Conservation (phyloP, 2,329 filamentous ascomycete genomes). For the Sphaerulina populicola region DNA sequence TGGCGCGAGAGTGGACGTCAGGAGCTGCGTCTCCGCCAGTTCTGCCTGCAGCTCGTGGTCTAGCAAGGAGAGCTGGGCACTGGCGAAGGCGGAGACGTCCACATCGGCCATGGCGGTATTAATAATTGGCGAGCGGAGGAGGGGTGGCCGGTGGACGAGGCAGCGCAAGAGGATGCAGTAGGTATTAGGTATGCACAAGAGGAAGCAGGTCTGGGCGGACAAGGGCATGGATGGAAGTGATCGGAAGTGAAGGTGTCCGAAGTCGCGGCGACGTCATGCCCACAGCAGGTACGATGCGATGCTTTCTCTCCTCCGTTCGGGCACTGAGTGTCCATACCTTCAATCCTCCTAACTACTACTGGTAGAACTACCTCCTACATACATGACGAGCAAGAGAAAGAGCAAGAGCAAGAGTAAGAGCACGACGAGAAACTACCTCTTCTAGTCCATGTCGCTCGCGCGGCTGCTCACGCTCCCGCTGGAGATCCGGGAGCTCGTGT, state of each 20-base stretch:
- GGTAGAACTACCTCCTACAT: background rate
- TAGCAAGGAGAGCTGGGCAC: slow-evolving; percentile 62
- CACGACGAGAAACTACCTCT: too few relatives aligned
- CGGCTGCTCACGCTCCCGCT: slow-evolving; percentile 22
- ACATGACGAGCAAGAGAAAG: background rate
- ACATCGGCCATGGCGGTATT: slow-evolving; percentile 14
- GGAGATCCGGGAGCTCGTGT: slow-evolving; percentile 25
- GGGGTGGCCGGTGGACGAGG: background rate
- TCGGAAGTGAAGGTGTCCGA: too few relatives aligned
- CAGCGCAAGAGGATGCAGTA: background rate
- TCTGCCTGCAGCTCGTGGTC: slow-evolving; percentile 64
- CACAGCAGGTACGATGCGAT: too few relatives aligned
- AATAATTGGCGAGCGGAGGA: background rate
- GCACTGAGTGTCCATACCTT: too few relatives aligned
- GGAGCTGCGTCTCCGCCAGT: slow-evolving; percentile 57
- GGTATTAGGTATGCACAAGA: background rate
- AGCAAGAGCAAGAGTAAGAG: background rate
- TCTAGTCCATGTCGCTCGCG: slow-evolving; percentile 9
- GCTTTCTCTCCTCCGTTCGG: too few relatives aligned
- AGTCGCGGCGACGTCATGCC: background rate
- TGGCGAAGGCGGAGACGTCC: slow-evolving; percentile 61
- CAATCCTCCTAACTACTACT: too few relatives aligned
- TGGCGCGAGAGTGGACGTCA: slow-evolving; percentile 61
- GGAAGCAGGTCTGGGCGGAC: background rate
- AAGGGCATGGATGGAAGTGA: background rate